Evolutionary conservation across 495 filamentous ascomycete species (phyloP), one percentile per base, ranked within the genome.

Genomic region (Elaphomyces granulatus): DNA sequence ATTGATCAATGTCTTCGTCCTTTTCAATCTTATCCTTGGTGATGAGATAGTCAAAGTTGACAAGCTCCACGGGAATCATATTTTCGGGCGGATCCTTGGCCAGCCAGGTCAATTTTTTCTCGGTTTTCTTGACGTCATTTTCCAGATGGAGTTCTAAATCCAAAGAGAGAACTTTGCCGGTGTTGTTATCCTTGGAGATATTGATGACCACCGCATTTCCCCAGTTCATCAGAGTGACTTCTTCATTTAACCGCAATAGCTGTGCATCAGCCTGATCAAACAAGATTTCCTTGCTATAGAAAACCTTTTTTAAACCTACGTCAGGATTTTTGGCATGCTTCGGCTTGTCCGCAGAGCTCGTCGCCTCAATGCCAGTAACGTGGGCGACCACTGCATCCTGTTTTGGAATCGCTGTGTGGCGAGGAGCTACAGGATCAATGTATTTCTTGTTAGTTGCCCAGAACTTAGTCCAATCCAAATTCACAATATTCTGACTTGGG

Each of bases 361-460:
- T 64, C 1, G 68, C 69, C 1, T 79, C 78, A 1, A 75, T 81
- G 15, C 83, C 84, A 32, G 66, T 74, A 34, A 94, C 55, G 10
- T 64, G 77, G 4, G 77, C 77, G 48, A 66, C 79, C 48, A 90
- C 82, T 23, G 63, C 61, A 39, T 79, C 68, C 47, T 80, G 70
- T 45, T 76, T 72, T 21, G 67, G 55, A 49, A 95, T 70, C 19
- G 85, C 85, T 6, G 84, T 92, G 66, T 88, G 84, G 36, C 87
- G 79, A 3, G 81, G 77, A 15, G 84, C 75, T 42, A 92, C 69
- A 2, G 87, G 87, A 56, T 95, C 87, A 47, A 94, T 92, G 50
- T 85, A 79, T 62, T 92, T 93, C 67, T 90, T 93, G 70, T 95
- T 94, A 37, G 78, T 83, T 7, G 86, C 83, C 87, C 87, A 94